phyloP scores from a whole-genome alignment of 305 asterid species.

The Caryopteris hybrid region DNA sequence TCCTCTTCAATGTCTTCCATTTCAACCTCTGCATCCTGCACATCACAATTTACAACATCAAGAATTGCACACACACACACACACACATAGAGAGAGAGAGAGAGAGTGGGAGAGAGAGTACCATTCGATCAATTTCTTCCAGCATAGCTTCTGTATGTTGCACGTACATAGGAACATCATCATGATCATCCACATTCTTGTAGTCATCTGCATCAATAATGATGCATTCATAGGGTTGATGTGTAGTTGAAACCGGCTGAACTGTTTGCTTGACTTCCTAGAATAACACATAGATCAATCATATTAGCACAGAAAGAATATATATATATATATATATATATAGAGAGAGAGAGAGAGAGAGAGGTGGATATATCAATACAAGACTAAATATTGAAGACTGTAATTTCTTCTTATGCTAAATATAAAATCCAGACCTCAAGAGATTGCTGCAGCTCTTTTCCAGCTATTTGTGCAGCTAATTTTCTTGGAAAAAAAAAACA shows the following conservation, averaged over 20 bases:
- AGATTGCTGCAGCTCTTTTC: slow-evolving; percentile 34
- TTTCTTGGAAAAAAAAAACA: slow-evolving; percentile 36
- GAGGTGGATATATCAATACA: too few relatives aligned
- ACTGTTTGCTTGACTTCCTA: slow-evolving; percentile 42
- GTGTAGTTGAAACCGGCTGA: slow-evolving; percentile 14
- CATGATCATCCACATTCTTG: slow-evolving; percentile 27
- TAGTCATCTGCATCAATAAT: slow-evolving; percentile 42
- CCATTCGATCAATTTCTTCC: slow-evolving; percentile 83
- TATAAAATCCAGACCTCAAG: slow-evolving; percentile 27
- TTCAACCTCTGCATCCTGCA: slow-evolving; percentile 56
- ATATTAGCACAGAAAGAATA: not conserved
- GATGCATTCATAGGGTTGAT: slow-evolving; percentile 30
- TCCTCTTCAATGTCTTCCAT: slow-evolving; percentile 52
- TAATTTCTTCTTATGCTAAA: not conserved
- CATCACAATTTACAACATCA: not conserved
- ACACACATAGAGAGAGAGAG: not conserved
- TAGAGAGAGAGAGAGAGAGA: not conserved
- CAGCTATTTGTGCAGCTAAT: slow-evolving; percentile 55
- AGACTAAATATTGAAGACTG: not conserved
- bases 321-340: too few relatives aligned
- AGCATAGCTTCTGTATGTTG: slow-evolving; percentile 75
- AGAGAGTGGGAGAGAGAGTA: not conserved
- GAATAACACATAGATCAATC: not conserved
- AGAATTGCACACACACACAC: not conserved
- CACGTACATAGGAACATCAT: slow-evolving; percentile 64